Evolutionary conservation across 805 yeast genomes (phyloP), one percentile per base, ranked within the genome.

Genomic region (Saitoella complicata): DNA sequence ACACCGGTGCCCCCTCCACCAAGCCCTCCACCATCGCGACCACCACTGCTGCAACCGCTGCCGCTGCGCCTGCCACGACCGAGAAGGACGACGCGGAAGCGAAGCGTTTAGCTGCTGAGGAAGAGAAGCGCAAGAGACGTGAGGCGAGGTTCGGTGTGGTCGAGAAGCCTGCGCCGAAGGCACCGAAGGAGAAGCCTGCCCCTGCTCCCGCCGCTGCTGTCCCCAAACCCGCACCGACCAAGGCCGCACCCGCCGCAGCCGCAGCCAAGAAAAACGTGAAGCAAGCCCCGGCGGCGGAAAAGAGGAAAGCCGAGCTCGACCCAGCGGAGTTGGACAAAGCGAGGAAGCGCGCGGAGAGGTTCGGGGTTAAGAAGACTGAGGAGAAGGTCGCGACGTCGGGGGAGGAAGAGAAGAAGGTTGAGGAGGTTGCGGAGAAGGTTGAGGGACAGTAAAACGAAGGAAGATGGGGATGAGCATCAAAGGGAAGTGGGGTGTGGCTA

Each of bases 341-440:
- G 5, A 10, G 12, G 37, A 42, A 37, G 7, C 36, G 45, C 30
- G 45, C 46, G 29, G 37, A 38, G 12, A 52, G 42, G 13, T 41
- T 41, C n/a, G 42, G 51, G 21, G 21, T 21, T 21, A 21, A 21
- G 21, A 21, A 21, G 21, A 21, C 21, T 4, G 21, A 21, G 2
- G 21, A 21, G 21, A 21, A 21, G 21, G 21, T 21, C 21, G 21
- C 21, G 21, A 21, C 21, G 21, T 21, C 21, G 21, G 21, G 21
- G 21, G 21, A 21, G 21, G 21, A 4, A 3, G 21, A 21, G 21
- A 21, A 21, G 21, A 21, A 21, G 21, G 21, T 21, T 3, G 21
- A 21, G 21, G 21, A 21, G 21, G 21, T 21, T 21, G 21, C 21
- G 21, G 21, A 21, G 21, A 21, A 21, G 21, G 21, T 21, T 21